These are phyloP conservation scores for Trichoderma harzianum DNA, from an alignment of 2,329 filamentous ascomycete species.

Conservation along the genomic window DNA sequence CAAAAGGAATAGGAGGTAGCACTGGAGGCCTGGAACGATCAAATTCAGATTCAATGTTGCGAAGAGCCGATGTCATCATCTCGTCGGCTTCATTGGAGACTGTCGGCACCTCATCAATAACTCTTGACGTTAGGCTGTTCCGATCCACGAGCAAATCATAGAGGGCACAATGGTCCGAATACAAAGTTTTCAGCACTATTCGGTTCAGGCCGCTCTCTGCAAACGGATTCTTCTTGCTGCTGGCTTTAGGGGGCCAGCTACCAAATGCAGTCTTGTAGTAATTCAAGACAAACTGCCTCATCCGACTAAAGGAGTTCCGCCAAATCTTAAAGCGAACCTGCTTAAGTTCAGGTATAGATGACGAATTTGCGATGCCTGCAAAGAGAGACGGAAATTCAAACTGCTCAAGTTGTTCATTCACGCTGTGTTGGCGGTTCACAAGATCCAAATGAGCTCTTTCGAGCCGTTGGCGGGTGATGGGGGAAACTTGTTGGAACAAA, in stretches of 20 bases:
- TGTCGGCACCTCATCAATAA: constrained; percentile 62
- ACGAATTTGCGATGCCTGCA: constrained; percentile 81
- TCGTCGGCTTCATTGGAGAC: constrained; percentile 56
- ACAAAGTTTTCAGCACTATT: constrained; percentile 74
- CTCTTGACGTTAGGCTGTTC: constrained; percentile 71
- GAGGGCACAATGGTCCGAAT: constrained; percentile 78
- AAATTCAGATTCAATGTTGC: constrained; percentile 80
- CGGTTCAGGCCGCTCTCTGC: constrained; percentile 84
- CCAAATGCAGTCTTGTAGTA: constrained; percentile 61
- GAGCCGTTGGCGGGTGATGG: constrained; percentile 71
- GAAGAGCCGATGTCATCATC: constrained; percentile 65
- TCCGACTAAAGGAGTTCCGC: constrained; percentile 70
- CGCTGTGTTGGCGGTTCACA: constrained; percentile 64
- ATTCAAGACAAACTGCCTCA: constrained; percentile 68
- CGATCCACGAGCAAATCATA: constrained; percentile 90
- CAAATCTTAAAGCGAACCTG: constrained; percentile 80
- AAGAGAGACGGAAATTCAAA: constrained; percentile 93
- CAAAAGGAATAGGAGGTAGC: constrained; percentile 85
- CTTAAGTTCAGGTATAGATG: constrained; percentile 71
- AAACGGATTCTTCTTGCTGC: constrained; percentile 86
- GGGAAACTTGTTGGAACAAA: constrained; percentile 67
- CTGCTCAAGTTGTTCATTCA: constrained; percentile 71
- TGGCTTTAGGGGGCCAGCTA: constrained; percentile 87
- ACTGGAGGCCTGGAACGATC: constrained; percentile 87
- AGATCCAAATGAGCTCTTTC: constrained; percentile 81